Conservation (phyloP, 768 basidiomycete species). For the Sarcodon aspratus region DNA sequence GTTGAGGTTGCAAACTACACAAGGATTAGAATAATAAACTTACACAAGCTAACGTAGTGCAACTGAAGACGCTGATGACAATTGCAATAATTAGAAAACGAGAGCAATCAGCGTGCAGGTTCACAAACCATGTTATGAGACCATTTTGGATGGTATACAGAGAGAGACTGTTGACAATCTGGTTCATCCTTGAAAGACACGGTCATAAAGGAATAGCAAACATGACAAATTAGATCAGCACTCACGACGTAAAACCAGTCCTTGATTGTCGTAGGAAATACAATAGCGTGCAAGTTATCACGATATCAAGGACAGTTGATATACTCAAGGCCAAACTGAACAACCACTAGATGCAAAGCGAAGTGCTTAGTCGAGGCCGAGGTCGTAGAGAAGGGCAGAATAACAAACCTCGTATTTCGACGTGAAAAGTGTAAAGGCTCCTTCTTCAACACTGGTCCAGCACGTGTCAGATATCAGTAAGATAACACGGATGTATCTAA, state of each 20-base stretch:
- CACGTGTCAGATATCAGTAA: neutral
- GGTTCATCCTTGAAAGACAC: conserved; percentile 11
- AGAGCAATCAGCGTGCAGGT: neutral
- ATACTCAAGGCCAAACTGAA: conserved; percentile 16
- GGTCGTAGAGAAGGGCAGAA: neutral
- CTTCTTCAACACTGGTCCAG: conserved; percentile 4
- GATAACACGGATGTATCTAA: neutral
- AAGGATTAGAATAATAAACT: conserved; percentile 4
- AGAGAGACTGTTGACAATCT: conserved; percentile 14
- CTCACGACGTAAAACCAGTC: conserved; percentile 13
- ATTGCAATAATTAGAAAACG: conserved; percentile 1
- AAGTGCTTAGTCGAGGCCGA: too few species aligned
- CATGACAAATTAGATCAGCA: neutral
- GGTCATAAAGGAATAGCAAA: neutral
- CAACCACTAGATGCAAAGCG: conserved; percentile 10
- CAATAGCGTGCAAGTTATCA: conserved; percentile 12
- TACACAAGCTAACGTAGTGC: conserved; percentile 14
- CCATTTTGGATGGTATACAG: conserved; percentile 18
- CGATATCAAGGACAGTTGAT: conserved; percentile 13
- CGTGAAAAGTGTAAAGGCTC: conserved; percentile 4
- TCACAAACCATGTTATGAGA: conserved; percentile 13
- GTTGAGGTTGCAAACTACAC: neutral
- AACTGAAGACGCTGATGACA: conserved; percentile 8
- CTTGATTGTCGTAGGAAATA: conserved; percentile 13
- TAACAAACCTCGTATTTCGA: conserved; percentile 4